Evolutionary conservation across 306 rosid genomes (phyloP).

Genomic region (Gastrolobium bilobum): DNA sequence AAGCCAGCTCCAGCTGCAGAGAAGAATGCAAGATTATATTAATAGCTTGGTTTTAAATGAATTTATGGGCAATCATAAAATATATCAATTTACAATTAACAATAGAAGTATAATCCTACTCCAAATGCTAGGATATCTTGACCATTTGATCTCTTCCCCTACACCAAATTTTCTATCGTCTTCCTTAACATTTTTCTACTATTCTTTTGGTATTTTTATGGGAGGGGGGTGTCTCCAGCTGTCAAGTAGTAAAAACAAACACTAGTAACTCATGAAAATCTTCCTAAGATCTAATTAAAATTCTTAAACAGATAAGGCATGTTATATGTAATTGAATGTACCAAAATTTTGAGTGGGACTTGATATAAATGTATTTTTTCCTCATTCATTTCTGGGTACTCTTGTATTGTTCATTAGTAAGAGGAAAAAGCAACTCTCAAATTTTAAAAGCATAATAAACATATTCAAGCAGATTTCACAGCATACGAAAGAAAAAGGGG

Average conservation of each 20-base stretch:
- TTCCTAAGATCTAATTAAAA: conserved; percentile 3
- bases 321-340: conserved; percentile 26
- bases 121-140: conserved; percentile 28
- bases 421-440: conserved; percentile 11
- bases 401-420: background rate
- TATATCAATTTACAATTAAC: conserved; percentile 7
- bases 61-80: conserved; percentile 27
- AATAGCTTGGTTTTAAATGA: conserved; percentile 38
- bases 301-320: conserved; percentile 29
- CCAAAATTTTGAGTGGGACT: conserved; percentile 11
- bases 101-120: conserved; percentile 19
- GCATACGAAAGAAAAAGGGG: background rate
- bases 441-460: conserved; percentile 19
- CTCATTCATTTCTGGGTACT: background rate
- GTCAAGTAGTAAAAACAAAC: background rate
- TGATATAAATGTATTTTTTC: background rate
- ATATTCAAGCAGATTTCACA: conserved; percentile 18
- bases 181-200: background rate
- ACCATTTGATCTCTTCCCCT: conserved; percentile 32
- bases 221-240: conserved; percentile 8
- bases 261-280: conserved; percentile 24
- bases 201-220: background rate
- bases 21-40: conserved; percentile 37
- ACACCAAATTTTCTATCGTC: conserved; percentile 5
- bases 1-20: conserved; percentile 85